A percentile compares a stretch with the other conserved stretches of the same genome.
These are phyloP conservation scores for Penicillium palitans DNA, from an alignment of 2,329 filamentous ascomycete genomes.

Conservation along the genomic window DNA sequence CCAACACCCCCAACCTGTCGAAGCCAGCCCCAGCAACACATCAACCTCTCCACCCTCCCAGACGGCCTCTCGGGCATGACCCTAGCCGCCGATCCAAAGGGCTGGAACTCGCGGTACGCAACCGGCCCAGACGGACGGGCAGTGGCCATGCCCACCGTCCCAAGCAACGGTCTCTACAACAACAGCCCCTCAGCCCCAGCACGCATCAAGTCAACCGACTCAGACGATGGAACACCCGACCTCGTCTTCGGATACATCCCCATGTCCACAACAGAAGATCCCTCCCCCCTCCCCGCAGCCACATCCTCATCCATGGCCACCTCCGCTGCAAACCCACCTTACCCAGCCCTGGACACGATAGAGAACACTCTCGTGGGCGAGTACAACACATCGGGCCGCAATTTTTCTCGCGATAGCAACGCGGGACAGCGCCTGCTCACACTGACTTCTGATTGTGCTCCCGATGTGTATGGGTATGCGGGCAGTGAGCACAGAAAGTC, in stretches of 20 bases:
- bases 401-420: constrained; percentile 21
- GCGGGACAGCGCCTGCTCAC: constrained; percentile 23
- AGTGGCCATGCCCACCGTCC: constrained; percentile 19
- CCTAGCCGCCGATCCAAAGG: constrained; percentile 24
- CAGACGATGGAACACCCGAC: constrained; percentile 26
- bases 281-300: constrained; percentile 1
- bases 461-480: constrained; percentile 43
- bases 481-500: constrained; percentile 33
- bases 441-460: constrained; percentile 33
- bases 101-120: constrained; percentile 14
- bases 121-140: constrained; percentile 3
- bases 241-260: constrained; percentile 34
- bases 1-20: constrained; percentile 36
- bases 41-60: constrained; percentile 16
- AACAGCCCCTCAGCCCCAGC: constrained; percentile 11
- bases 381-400: constrained; percentile 17
- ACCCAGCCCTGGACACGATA: constrained; percentile 20
- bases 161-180: constrained; percentile 24
- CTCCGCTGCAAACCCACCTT: constrained; percentile 6
- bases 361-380: constrained; percentile 20
- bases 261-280: constrained; percentile 22
- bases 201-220: constrained; percentile 20
- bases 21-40: constrained; percentile 18
- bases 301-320: constrained; percentile 10
- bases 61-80: constrained; percentile 21